These are phyloP conservation scores for Dipteronia sinensis DNA, from an alignment of 345 rosid species.

Conservation along the genomic window DNA sequence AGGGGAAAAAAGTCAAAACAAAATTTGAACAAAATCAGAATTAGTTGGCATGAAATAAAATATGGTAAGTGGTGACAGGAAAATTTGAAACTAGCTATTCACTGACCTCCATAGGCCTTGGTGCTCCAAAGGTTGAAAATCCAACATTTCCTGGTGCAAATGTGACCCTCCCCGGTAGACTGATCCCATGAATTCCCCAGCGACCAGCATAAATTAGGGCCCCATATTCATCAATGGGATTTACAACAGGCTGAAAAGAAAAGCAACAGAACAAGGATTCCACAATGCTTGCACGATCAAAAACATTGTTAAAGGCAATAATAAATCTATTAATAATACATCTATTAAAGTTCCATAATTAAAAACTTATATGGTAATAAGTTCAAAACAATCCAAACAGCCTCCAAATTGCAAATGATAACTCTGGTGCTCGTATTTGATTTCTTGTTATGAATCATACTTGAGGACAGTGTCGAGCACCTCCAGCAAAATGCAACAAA, in stretches of 20 bases:
- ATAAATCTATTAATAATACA: constrained; percentile 4
- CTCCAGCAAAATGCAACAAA: not conserved
- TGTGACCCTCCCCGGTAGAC: constrained; percentile 93
- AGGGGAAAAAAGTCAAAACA: constrained; percentile 1
- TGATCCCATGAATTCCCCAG: constrained; percentile 87
- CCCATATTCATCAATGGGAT: constrained; percentile 81
- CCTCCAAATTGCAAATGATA: not conserved
- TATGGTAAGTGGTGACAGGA: not conserved
- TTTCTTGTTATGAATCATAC: not conserved
- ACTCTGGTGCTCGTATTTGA: not conserved
- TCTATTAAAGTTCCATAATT: constrained; percentile 1
- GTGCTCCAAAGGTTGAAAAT: constrained; percentile 89
- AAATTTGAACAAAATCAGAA: constrained; percentile 3
- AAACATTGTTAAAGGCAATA: not conserved
- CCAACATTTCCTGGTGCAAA: constrained; percentile 96
- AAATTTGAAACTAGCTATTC: constrained; percentile 9
- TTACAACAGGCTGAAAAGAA: constrained; percentile 57
- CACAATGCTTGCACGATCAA: not conserved
- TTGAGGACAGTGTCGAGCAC: not conserved
- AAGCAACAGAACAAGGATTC: constrained; percentile 16
- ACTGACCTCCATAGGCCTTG: constrained; percentile 82
- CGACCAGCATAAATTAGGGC: constrained; percentile 89
- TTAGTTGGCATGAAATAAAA: not conserved
- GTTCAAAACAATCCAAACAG: not conserved
- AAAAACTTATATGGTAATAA: not conserved